Base-by-base conservation (phyloP, 2,329 filamentous ascomycete species). In the Penicillium paneum region DNA sequence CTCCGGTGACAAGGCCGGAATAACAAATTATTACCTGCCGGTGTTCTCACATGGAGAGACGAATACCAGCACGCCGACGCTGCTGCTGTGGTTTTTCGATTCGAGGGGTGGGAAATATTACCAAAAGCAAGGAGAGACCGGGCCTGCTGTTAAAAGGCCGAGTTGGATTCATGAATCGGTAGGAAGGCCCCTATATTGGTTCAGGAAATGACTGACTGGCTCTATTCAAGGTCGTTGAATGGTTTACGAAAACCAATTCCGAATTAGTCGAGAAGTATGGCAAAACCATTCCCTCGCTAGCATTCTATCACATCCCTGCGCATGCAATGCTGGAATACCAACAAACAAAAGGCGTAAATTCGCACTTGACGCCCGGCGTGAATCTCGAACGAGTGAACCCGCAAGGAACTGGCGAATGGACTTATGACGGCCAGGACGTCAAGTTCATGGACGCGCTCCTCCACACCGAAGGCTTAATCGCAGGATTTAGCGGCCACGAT, bases 81-180 rank as follows among this genome's bases (percentile, higher is more conserved):
- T 78, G 8, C 64, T 90, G 0, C 74, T 91, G 1, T 91, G 86
- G 85, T 90, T 90, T 72, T 89, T 91, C 63, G 87, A 90, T 64
- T 82, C 78, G 50, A 76, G 82, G 11, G 85, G 86, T 19, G 85
- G 84, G 5, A 74, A 75, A 48, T 74, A 76, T 40, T 85, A 79
- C 63, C 63, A 64, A n/a, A 46, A 65, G 1, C 52, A 61, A 35
- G 68, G 68, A n/a, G 54, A 67, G 10, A 34, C 8, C 3, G 52
- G 52, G 2, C 40, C 52, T n/a, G 55, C 59, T 8, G 60, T 73
- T 13, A 64, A 65, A 8, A 68, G 72, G 29, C 71, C 72, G 1
- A 71, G 78, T 43, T 80, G 76, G 75, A 78, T 81, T 8, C 71
- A 78, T 49, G 61, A 68, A 17, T 71, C 67, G 36, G 76, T 65